Base-by-base conservation (phyloP, 306 rosid species). In the Canavalia gladiata region DNA sequence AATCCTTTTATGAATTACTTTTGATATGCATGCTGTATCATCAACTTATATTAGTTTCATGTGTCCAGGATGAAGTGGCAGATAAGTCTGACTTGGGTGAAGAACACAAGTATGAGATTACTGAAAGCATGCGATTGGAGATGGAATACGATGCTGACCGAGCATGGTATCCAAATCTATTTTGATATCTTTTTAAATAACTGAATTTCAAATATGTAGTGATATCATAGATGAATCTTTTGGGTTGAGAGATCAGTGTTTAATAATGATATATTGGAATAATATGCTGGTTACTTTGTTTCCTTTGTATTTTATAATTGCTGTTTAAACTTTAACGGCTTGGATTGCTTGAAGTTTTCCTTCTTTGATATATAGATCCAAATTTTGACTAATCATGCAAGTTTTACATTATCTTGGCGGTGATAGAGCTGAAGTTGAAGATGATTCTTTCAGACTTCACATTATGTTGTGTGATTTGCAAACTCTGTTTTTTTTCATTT, bases 121-220 rank as follows among this genome's bases (percentile, higher is more conserved):
- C 91, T 73, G 99, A 95, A 87, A 91, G 92, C 82, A 93, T 95
- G 99, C 97, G 94, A 13, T 54, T 41, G 75, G 97, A 95, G 93
- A 95, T 95, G 98, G 99, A 95, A 85, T 91, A 91, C 25, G 69
- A 95, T 82, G 90, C 97, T 64, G 99, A 95, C 66, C 94, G 98
- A 71, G 97, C 99, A 78, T 95, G 99, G 99, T 95, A 91, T 77
- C n/a, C 51, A 86, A 57, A 88, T 74, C 75, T 84, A 42, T 10
- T 74, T 30, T 64, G 13, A 70, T 41, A 58, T 57, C 10, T 35
- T 47, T 66, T 77, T 72, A 43, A 50, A 62, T 43, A 6, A 33
- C 67, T 58, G 30, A 71, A 60, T 56, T 68, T 39, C 28, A 41
- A 50, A 41, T 37, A 31, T 77, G 8, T 51, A 9, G 57, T 39